These are phyloP conservation scores for Jimgerdemannia lactiflua DNA, from an alignment of 192 early-diverging fungal species.

Conservation along the genomic window DNA sequence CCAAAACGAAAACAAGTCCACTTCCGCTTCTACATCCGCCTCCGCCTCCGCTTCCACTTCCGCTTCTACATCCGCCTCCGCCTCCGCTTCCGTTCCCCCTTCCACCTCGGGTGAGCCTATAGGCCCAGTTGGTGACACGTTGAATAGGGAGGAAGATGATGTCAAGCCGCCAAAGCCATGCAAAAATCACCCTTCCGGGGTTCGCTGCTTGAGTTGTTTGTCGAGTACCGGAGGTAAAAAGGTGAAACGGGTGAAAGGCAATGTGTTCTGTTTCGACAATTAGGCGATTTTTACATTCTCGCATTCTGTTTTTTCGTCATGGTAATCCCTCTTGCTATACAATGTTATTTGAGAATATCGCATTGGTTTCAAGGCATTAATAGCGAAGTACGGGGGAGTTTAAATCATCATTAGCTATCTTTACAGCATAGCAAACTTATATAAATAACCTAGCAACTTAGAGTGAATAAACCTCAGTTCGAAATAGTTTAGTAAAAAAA, in stretches of 20 bases:
- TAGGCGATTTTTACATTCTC: background rate
- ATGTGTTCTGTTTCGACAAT: slow-evolving; percentile 16
- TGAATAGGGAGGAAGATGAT: slow-evolving; percentile 2
- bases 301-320: too few relatives aligned
- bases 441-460: too few relatives aligned
- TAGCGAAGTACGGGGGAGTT: too few relatives aligned
- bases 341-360: too few relatives aligned
- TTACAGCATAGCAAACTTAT: too few relatives aligned
- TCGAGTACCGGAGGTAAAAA: slow-evolving; percentile 9
- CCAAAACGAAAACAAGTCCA: slow-evolving; percentile 9
- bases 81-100: background rate
- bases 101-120: background rate
- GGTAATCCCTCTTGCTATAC: too few relatives aligned
- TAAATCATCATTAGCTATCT: too few relatives aligned
- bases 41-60: slow-evolving; percentile 1
- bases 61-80: background rate
- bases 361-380: too few relatives aligned
- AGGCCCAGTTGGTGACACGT: background rate
- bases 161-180: slow-evolving; percentile 14
- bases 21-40: background rate
- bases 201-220: slow-evolving; percentile 22
- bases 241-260: slow-evolving; percentile 8
- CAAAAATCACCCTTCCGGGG: slow-evolving; percentile 14
- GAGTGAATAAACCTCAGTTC: too few relatives aligned
- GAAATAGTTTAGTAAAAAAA: too few relatives aligned